Conservation (phyloP, 2,329 filamentous ascomycete species). For the Thelonectria discophora region DNA sequence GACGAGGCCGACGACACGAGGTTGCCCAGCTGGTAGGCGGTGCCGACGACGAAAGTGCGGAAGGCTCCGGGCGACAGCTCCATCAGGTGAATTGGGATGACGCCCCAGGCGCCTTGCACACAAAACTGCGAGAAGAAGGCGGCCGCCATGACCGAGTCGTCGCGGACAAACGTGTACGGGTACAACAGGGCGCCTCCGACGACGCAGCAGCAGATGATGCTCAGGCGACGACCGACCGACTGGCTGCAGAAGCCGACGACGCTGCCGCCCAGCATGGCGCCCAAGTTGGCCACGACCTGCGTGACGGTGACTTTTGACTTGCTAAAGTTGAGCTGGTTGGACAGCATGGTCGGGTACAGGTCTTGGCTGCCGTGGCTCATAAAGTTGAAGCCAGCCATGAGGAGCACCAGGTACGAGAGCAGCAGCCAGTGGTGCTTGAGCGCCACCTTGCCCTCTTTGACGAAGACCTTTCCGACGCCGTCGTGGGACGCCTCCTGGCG, state of each 20-base stretch:
- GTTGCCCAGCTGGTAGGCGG: constrained; percentile 81
- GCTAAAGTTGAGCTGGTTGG: constrained; percentile 63
- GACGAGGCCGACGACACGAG: constrained; percentile 74
- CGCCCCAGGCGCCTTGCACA: constrained; percentile 80
- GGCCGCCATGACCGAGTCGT: constrained; percentile 73
- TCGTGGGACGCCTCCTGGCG: constrained; percentile 55
- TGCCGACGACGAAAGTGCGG: constrained; percentile 78
- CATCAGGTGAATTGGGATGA: constrained; percentile 81
- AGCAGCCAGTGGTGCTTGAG: constrained; percentile 82
- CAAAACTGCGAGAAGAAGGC: constrained; percentile 88
- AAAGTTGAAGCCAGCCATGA: constrained; percentile 94
- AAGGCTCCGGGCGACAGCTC: constrained; percentile 78
- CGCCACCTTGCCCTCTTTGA: constrained; percentile 80
- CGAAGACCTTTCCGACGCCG: constrained; percentile 62
- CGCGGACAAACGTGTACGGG: constrained; percentile 77
- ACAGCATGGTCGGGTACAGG: constrained; percentile 68
- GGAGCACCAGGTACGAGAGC: constrained; percentile 80
- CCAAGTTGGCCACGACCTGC: constrained; percentile 76
- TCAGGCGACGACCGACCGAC: constrained; percentile 73
- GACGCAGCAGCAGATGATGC: constrained; percentile 71
- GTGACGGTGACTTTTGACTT: constrained; percentile 71
- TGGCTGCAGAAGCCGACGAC: constrained; percentile 73
- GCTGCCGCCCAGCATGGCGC: constrained; percentile 74
- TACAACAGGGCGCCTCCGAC: constrained; percentile 81
- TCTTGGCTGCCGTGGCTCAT: constrained; percentile 82